Evolutionary conservation across 805 yeast genomes (phyloP).

Genomic region (Tanozyma kutaoensis): DNA sequence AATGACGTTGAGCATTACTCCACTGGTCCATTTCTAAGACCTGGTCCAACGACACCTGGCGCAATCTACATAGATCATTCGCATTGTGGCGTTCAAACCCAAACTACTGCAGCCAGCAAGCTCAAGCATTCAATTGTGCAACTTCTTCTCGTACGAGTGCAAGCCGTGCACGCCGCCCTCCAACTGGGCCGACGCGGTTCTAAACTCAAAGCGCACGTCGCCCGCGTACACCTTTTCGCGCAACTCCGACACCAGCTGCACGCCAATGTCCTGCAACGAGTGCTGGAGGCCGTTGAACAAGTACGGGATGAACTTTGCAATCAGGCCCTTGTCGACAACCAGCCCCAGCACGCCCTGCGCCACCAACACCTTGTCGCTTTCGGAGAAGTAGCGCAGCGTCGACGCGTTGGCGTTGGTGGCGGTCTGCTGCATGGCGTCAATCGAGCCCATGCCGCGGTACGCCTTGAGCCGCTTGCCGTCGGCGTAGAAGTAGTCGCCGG

Average conservation of each 20-base stretch:
- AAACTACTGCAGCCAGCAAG: no score
- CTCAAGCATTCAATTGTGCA: slow-evolving; percentile 70
- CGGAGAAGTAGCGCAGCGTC: slow-evolving; percentile 95
- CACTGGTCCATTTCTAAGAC: no score
- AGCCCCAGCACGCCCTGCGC: slow-evolving; percentile 99
- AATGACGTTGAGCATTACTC: no score
- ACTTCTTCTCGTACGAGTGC: slow-evolving; percentile 94
- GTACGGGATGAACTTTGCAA: slow-evolving; percentile 89
- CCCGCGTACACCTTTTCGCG: slow-evolving; percentile 54
- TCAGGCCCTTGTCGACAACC: slow-evolving; percentile 93
- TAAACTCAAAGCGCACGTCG: slow-evolving; percentile 81
- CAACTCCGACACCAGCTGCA: slow-evolving; percentile 47
- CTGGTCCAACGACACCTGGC: no score
- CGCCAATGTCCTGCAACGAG: slow-evolving; percentile 97
- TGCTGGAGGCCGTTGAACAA: slow-evolving; percentile 93
- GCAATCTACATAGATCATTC: no score
- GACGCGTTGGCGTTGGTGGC: slow-evolving; percentile 88
- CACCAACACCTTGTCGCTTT: slow-evolving; percentile 86
- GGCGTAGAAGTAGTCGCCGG: slow-evolving; percentile 95
- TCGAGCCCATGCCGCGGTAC: slow-evolving; percentile 99
- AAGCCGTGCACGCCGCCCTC: slow-evolving; percentile 98
- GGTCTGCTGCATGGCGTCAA: slow-evolving; percentile 96
- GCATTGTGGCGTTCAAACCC: no score
- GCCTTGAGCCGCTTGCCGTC: slow-evolving; percentile 96
- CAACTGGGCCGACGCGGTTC: slow-evolving; percentile 97